Evolutionary conservation across 228 moss, liverwort and hornwort species (phyloP).

Genomic region (Sphagnum magellanicum): DNA sequence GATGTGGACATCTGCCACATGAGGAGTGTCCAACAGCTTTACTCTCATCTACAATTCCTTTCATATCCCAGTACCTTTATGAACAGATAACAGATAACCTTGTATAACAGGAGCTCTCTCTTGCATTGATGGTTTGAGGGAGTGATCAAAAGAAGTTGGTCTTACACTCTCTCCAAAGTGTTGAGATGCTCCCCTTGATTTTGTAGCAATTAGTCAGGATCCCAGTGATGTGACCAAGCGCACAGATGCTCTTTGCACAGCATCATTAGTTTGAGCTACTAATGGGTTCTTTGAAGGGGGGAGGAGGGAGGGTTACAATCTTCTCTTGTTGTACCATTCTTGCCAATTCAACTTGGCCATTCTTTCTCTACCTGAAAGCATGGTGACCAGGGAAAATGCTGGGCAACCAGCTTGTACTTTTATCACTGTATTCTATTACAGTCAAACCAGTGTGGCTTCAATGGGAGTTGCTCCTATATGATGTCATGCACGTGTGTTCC

Average conservation of each 20-base stretch:
- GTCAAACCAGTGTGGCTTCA: too few relatives aligned
- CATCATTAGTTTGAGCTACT: background rate
- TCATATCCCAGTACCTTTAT: slow-evolving; percentile 21
- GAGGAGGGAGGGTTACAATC: slow-evolving; percentile 8
- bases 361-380: slow-evolving; percentile 13
- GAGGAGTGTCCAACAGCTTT: slow-evolving; percentile 44
- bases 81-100: slow-evolving; percentile 5
- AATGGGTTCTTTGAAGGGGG: slow-evolving; percentile 1
- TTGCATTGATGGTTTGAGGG: slow-evolving; percentile 16
- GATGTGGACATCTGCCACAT: slow-evolving; percentile 53
- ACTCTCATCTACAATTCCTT: slow-evolving; percentile 37
- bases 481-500: too few relatives aligned
- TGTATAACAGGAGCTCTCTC: slow-evolving; percentile 14
- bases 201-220: slow-evolving; percentile 13
- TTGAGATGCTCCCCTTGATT: slow-evolving; percentile 13
- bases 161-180: slow-evolving; percentile 7
- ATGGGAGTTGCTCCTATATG: too few relatives aligned
- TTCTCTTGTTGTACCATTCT: slow-evolving; percentile 19
- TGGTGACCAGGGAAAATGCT: slow-evolving; percentile 17
- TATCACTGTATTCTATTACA: slow-evolving; percentile 19
- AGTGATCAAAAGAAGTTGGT: background rate
- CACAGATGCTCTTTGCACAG: background rate
- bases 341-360: slow-evolving; percentile 18
- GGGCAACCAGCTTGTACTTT: slow-evolving; percentile 20
- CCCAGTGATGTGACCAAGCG: too few relatives aligned